Evolutionary conservation across 2,329 filamentous ascomycete species (phyloP).

Genomic region (Elsinoe arachidis): DNA sequence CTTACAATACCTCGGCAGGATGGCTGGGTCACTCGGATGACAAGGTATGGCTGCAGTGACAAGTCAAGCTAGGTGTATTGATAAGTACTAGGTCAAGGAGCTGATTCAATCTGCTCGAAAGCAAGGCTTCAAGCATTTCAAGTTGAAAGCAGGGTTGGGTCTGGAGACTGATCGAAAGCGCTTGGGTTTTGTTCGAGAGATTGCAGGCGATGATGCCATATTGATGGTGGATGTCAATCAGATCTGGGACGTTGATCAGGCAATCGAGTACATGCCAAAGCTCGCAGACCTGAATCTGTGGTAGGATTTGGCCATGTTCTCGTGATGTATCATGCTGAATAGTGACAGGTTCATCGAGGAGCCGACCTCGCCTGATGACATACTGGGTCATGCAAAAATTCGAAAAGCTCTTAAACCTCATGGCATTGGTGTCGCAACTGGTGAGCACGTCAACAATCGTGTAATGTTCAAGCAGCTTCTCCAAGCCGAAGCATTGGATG

Average conservation of each 20-base stretch:
- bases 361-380: slow-evolving; percentile 81
- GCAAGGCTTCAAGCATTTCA: slow-evolving; percentile 77
- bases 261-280: slow-evolving; percentile 75
- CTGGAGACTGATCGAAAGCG: slow-evolving; percentile 63
- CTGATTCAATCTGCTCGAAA: slow-evolving; percentile 64
- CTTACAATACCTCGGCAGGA: slow-evolving; percentile 82
- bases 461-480: slow-evolving; percentile 91
- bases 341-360: slow-evolving; percentile 69
- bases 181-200: slow-evolving; percentile 63
- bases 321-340: not conserved
- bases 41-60: not conserved
- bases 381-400: slow-evolving; percentile 78
- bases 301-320: slow-evolving; percentile 24
- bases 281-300: slow-evolving; percentile 76
- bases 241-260: slow-evolving; percentile 82
- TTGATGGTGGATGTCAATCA: slow-evolving; percentile 89
- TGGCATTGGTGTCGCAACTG: slow-evolving; percentile 77
- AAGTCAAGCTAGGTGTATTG: slow-evolving; percentile 59
- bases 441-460: slow-evolving; percentile 92
- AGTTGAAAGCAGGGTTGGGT: slow-evolving; percentile 75
- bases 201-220: slow-evolving; percentile 77
- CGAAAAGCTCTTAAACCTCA: slow-evolving; percentile 67
- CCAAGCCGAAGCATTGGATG: slow-evolving; percentile 68
- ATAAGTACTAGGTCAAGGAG: slow-evolving; percentile 72
- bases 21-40: slow-evolving; percentile 49